Evolutionary conservation across 345 rosid species (phyloP).

Genomic region (Heritiera fomes): DNA sequence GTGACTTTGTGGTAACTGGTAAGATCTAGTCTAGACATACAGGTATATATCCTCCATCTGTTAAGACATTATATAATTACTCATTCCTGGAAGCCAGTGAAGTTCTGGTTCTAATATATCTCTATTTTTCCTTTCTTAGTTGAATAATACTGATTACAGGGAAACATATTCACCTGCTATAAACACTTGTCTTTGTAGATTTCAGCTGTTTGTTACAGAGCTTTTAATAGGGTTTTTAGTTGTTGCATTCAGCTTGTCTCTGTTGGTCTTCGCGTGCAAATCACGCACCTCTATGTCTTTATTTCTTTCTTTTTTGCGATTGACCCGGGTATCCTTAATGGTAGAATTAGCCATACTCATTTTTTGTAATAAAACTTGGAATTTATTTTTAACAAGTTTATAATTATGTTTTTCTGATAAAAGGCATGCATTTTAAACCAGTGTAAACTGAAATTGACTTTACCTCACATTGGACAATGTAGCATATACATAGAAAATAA

Average conservation of each 20-base stretch:
- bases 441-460: background rate
- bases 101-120: background rate
- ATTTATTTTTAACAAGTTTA: background rate
- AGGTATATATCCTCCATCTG: background rate
- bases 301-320: background rate
- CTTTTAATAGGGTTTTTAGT: background rate
- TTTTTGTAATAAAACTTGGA: too few relatives aligned
- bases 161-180: background rate
- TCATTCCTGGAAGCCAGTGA: background rate
- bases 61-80: background rate
- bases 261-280: background rate
- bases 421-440: background rate
- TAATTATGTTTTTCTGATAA: background rate
- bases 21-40: background rate
- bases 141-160: too few relatives aligned
- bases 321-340: background rate
- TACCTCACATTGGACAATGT: background rate
- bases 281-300: background rate
- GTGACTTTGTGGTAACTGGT: background rate
- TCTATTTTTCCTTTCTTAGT: background rate
- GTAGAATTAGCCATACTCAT: background rate
- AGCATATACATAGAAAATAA: background rate
- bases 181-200: background rate
- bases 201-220: slow-evolving; percentile 1
- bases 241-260: background rate